Percentiles rank a stretch among this genome's conserved stretches.
Conservation (phyloP, 2,329 filamentous ascomycete species). For the Fusarium sp. region DNA sequence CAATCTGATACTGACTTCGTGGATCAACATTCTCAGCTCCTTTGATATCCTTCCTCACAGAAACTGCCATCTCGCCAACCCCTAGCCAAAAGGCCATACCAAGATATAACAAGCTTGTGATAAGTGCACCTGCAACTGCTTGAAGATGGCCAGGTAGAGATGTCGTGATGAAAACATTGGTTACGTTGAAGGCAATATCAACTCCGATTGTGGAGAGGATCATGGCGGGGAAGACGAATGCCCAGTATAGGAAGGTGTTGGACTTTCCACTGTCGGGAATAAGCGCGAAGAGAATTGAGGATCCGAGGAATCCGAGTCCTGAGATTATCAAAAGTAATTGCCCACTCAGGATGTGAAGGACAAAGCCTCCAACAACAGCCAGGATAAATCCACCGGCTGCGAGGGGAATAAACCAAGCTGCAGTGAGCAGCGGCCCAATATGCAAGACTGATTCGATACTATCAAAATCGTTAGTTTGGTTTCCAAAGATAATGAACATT, state of each 20-base stretch:
- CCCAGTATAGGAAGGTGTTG: constrained; percentile 68
- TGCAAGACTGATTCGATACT: constrained; percentile 71
- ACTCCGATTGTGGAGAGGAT: constrained; percentile 76
- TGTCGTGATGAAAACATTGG: constrained; percentile 82
- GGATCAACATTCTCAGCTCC: constrained; percentile 51
- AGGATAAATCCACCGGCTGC: constrained; percentile 75
- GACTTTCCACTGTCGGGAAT: constrained; percentile 62
- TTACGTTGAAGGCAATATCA: constrained; percentile 79
- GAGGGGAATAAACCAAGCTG: constrained; percentile 76
- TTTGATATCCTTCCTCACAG: constrained; percentile 54
- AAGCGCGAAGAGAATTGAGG: constrained; percentile 71
- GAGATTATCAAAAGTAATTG: constrained; percentile 72
- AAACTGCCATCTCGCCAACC: constrained; percentile 72
- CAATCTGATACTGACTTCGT: constrained; percentile 68
- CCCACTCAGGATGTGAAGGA: constrained; percentile 74
- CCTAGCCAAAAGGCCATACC: constrained; percentile 78
- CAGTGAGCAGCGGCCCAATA: constrained; percentile 69
- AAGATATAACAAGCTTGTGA: constrained; percentile 70
- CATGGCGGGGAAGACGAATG: constrained; percentile 78
- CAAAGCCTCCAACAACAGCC: constrained; percentile 69
- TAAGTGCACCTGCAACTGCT: constrained; percentile 74
- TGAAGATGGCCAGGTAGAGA: constrained; percentile 73
- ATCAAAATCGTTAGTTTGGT: not conserved
- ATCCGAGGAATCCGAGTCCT: constrained; percentile 66
- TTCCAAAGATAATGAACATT: rapidly evolving